Percentiles rank a stretch among this genome's conserved stretches.
These are phyloP conservation scores for Coniochaeta hoffmannii DNA, from an alignment of 2,329 filamentous ascomycete species.

Conservation along the genomic window DNA sequence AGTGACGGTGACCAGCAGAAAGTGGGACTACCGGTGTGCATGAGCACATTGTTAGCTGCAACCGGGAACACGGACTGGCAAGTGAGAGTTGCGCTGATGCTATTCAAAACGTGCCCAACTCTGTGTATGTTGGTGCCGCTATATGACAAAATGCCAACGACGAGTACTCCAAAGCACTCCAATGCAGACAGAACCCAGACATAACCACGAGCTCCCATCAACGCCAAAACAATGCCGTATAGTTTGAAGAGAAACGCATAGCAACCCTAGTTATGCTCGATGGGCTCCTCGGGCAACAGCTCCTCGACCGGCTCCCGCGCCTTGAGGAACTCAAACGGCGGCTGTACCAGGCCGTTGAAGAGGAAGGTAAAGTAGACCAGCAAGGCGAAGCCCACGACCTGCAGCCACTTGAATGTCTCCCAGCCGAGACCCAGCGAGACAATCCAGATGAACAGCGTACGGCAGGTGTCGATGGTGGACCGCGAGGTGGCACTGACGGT, in stretches of 20 bases:
- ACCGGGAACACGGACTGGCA: background rate
- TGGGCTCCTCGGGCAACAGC: slow-evolving; percentile 73
- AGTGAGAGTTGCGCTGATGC: background rate
- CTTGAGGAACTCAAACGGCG: slow-evolving; percentile 65
- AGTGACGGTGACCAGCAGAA: too few relatives aligned
- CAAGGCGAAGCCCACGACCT: slow-evolving; percentile 79
- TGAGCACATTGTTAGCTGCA: background rate
- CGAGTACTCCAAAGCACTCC: background rate
- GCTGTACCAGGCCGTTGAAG: slow-evolving; percentile 88
- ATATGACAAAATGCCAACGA: background rate
- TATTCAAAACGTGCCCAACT: background rate
- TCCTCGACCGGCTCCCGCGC: slow-evolving; percentile 48
- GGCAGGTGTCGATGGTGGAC: slow-evolving; percentile 94
- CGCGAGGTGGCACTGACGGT: slow-evolving; percentile 85
- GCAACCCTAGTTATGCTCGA: slow-evolving; percentile 54
- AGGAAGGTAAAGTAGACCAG: slow-evolving; percentile 95
- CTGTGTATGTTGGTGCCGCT: background rate
- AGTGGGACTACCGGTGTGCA: too few relatives aligned
- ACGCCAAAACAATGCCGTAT: background rate
- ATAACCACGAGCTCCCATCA: background rate
- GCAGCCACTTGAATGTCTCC: slow-evolving; percentile 97
- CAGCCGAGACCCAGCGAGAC: slow-evolving; percentile 88
- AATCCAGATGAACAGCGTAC: slow-evolving; percentile 97
- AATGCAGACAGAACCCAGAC: background rate
- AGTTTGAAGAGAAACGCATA: background rate